phyloP scores from a whole-genome alignment of 768 basidiomycete species.

The Saitozyma podzolica region DNA sequence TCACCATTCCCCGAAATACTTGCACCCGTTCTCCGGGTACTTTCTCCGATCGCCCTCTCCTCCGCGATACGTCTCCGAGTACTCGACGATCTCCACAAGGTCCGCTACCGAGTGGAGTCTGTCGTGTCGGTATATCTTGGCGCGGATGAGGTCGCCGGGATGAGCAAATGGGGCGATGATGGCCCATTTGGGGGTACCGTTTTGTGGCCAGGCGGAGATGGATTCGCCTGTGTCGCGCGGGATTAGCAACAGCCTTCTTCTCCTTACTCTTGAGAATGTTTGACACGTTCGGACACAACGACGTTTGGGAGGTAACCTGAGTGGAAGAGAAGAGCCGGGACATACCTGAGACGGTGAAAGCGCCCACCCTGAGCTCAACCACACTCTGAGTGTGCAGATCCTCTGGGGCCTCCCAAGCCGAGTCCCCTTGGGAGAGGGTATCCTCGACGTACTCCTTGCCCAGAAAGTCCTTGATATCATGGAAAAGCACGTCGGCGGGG shows the following conservation, averaged over 20 bases:
- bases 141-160: conserved; percentile 76
- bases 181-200: conserved; percentile 70
- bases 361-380: conserved; percentile 65
- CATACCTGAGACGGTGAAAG: conserved; percentile 62
- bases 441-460: conserved; percentile 63
- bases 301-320: conserved; percentile 10
- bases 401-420: conserved; percentile 55
- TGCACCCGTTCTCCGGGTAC: conserved; percentile 66
- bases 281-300: too few relatives aligned
- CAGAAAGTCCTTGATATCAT: conserved; percentile 68
- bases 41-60: conserved; percentile 64
- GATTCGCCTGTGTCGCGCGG: conserved; percentile 26
- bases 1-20: conserved; percentile 81
- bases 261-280: background rate
- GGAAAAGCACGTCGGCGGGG: conserved; percentile 70
- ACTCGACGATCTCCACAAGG: conserved; percentile 40
- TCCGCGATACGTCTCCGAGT: conserved; percentile 37
- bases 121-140: conserved; percentile 67
- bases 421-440: conserved; percentile 56
- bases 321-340: conserved; percentile 51
- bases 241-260: background rate
- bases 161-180: conserved; percentile 80
- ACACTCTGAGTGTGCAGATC: conserved; percentile 63
- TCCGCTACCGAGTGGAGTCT: conserved; percentile 74
- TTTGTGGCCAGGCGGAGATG: conserved; percentile 59